These are phyloP conservation scores for Epithele typhae DNA, from an alignment of 768 basidiomycete species.

Conservation along the genomic window DNA sequence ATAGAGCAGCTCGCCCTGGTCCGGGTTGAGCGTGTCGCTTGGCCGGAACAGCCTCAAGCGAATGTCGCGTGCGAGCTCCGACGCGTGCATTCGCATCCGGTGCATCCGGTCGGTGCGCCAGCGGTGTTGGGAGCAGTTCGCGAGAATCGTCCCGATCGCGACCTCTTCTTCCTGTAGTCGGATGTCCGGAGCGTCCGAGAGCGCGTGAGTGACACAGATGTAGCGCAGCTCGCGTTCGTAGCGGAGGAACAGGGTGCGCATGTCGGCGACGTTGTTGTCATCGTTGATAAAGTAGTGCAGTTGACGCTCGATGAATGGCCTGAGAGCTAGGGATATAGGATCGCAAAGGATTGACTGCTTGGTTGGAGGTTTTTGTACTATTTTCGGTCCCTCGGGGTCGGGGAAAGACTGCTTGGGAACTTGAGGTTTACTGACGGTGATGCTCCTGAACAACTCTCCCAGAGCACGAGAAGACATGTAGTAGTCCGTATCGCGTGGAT, in stretches of 20 bases:
- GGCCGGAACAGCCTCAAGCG: conserved; percentile 31
- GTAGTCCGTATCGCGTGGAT: conserved; percentile 56
- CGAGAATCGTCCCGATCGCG: conserved; percentile 70
- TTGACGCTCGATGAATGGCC: conserved; percentile 18
- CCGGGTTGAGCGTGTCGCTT: conserved; percentile 7
- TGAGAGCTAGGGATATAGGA: conserved; percentile 20
- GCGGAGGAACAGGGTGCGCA: conserved; percentile 38
- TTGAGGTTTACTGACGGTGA: conserved; percentile 41
- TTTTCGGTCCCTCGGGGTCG: conserved; percentile 1
- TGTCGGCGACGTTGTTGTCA: conserved; percentile 24
- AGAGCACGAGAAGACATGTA: conserved; percentile 70
- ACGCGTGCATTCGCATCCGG: conserved; percentile 57
- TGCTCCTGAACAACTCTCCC: conserved; percentile 65
- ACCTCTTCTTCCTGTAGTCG: conserved; percentile 70
- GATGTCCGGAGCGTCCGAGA: conserved; percentile 51
- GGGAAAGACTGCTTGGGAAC: conserved; percentile 7
- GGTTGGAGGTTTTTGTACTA: not conserved
- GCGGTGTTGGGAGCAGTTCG: conserved; percentile 58
- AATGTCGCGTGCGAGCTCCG: conserved; percentile 47
- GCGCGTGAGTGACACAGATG: conserved; percentile 62
- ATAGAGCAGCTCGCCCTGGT: conserved; percentile 19
- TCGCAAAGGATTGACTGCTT: conserved; percentile 17
- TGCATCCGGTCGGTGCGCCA: conserved; percentile 56
- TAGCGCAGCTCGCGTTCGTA: conserved; percentile 68
- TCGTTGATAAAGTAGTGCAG: conserved; percentile 18